These are phyloP conservation scores for Rhizopus stolonifer DNA, from an alignment of 371 early-diverging fungal genomes.

Conservation along the genomic window DNA sequence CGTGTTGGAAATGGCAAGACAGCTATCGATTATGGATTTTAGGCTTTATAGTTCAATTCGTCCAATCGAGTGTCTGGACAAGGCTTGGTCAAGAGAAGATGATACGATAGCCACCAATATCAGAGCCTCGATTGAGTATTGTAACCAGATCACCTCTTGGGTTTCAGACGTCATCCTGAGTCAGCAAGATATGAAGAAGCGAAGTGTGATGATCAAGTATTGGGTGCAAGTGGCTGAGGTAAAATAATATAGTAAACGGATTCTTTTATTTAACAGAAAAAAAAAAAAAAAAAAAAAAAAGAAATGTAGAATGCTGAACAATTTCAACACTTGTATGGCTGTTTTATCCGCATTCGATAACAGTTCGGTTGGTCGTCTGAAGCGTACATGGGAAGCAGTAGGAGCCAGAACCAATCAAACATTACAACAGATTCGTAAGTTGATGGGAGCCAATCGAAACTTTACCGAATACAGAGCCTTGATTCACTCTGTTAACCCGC, in stretches of 20 bases:
- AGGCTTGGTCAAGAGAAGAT: constrained; percentile 82
- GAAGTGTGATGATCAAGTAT: constrained; percentile 74
- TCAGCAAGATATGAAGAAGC: constrained; percentile 77
- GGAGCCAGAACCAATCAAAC: constrained; percentile 47
- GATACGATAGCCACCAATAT: constrained; percentile 58
- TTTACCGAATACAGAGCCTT: constrained; percentile 85
- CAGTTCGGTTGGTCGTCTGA: constrained; percentile 85
- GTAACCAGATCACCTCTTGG: constrained; percentile 81
- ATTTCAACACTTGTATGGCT: constrained; percentile 91
- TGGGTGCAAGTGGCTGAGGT: constrained; percentile 80
- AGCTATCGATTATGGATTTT: constrained; percentile 89
- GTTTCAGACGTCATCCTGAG: constrained; percentile 80
- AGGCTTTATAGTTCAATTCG: constrained; percentile 77
- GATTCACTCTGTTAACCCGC: constrained; percentile 86
- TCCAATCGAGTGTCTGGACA: constrained; percentile 84
- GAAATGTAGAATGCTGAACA: constrained; percentile 71
- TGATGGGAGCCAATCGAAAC: constrained; percentile 86
- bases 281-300: too few species aligned
- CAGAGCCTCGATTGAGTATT: constrained; percentile 72
- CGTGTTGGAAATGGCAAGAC: constrained; percentile 91
- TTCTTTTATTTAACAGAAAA: too few species aligned
- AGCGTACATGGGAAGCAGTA: constrained; percentile 77
- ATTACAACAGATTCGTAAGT: constrained; percentile 51
- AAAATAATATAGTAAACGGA: background rate
- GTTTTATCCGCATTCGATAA: constrained; percentile 89